These are phyloP conservation scores for Talaromyces liani DNA, from an alignment of 495 filamentous ascomycete genomes.

Conservation along the genomic window DNA sequence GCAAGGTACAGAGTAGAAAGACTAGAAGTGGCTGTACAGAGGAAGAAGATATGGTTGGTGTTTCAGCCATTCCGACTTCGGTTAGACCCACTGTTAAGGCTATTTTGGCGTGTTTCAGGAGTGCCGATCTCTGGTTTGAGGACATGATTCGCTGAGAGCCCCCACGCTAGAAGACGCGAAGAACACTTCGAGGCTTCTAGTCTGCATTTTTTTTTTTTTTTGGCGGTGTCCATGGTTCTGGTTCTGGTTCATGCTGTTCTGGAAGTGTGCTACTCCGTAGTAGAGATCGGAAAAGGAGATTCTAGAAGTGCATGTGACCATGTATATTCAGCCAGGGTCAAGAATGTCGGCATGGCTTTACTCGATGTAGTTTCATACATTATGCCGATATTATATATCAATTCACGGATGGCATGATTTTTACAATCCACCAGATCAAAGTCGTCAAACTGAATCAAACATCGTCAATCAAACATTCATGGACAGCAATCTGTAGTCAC, in stretches of 20 bases:
- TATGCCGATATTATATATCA: neutral
- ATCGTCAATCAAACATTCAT: neutral
- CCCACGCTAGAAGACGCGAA: conserved; percentile 1
- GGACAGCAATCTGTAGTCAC: no score
- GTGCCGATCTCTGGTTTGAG: neutral
- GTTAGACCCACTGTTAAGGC: neutral
- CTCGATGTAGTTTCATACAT: neutral
- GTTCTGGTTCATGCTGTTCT: no score
- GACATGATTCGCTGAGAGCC: neutral
- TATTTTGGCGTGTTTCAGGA: conserved; percentile 2
- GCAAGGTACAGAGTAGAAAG: neutral
- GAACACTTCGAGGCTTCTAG: neutral
- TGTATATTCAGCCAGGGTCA: no score
- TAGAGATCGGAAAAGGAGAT: neutral
- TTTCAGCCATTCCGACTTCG: neutral
- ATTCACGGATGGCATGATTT: neutral
- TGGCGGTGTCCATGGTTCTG: neutral
- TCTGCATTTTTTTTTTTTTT: neutral
- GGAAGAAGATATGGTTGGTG: neutral
- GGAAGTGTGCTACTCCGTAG: neutral
- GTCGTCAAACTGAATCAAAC: neutral
- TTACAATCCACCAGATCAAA: neutral
- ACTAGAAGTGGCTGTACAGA: neutral
- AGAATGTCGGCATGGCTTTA: no score
- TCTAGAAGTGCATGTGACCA: neutral